Conservation (phyloP, 2,329 filamentous ascomycete species). For the Pseudogymnoascus sp. region DNA sequence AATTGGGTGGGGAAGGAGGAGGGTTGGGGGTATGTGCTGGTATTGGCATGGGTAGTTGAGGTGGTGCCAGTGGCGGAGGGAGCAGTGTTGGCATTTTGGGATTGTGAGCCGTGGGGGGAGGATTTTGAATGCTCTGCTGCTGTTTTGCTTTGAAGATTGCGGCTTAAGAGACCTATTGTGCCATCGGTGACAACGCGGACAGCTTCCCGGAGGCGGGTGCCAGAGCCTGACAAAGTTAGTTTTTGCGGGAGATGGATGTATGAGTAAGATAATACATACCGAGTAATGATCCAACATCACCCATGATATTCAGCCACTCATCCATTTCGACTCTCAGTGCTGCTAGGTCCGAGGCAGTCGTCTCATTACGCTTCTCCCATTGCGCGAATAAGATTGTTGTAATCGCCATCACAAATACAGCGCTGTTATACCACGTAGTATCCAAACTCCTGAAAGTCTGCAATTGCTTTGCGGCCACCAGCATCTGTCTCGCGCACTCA, state of each 20-base stretch:
- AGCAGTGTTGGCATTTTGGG: slow-evolving; percentile 2
- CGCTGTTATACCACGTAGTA: slow-evolving; percentile 68
- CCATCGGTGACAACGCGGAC: slow-evolving; percentile 41
- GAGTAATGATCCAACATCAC: slow-evolving; percentile 55
- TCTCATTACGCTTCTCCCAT: slow-evolving; percentile 56
- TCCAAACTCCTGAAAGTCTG: slow-evolving; percentile 60
- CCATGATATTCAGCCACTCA: slow-evolving; percentile 58
- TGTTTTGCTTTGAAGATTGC: slow-evolving; percentile 31
- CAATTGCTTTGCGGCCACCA: slow-evolving; percentile 50
- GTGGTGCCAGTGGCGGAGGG: not conserved
- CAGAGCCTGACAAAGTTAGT: slow-evolving; percentile 34
- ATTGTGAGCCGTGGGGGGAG: not conserved
- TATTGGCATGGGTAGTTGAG: not conserved
- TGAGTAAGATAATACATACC: slow-evolving; percentile 39
- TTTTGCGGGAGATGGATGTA: not conserved
- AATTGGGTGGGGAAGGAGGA: slow-evolving; percentile 1
- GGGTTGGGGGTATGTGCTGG: slow-evolving; percentile 13
- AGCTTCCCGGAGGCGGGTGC: slow-evolving; percentile 37
- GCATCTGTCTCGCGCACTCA: slow-evolving; percentile 54
- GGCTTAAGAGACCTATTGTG: slow-evolving; percentile 38
- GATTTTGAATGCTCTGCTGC: not conserved
- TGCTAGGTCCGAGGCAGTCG: slow-evolving; percentile 48
- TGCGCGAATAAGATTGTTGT: slow-evolving; percentile 63
- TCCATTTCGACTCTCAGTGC: slow-evolving; percentile 59
- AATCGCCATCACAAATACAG: slow-evolving; percentile 63